Conservation (phyloP, 345 rosid genomes). For the Eucalyptus erythrocorys region DNA sequence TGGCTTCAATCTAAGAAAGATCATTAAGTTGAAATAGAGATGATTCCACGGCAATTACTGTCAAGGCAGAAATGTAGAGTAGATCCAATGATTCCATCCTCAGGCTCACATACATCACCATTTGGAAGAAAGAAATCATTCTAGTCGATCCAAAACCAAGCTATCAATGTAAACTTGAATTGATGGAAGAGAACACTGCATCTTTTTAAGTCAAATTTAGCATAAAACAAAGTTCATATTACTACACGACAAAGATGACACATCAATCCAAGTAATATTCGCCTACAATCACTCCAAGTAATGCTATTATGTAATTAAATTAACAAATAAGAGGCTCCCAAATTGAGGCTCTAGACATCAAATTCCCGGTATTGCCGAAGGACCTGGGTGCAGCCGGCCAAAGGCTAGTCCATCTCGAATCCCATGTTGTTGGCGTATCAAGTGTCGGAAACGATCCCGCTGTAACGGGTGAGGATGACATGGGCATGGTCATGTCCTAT, state of each 20-base stretch:
- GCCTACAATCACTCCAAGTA: not conserved
- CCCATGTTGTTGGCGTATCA: conserved; percentile 67
- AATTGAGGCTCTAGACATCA: conserved; percentile 9
- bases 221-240: not conserved
- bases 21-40: too few relatives aligned
- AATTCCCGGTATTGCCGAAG: conserved; percentile 52
- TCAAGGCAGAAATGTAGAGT: too few relatives aligned
- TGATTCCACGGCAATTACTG: too few relatives aligned
- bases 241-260: not conserved
- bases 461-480: conserved; percentile 52
- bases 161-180: not conserved
- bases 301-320: not conserved
- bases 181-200: not conserved
- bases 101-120: too few relatives aligned
- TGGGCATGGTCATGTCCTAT: conserved; percentile 75
- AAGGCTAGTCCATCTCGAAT: conserved; percentile 25
- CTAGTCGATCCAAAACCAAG: not conserved
- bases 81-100: too few relatives aligned
- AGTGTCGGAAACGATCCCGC: conserved; percentile 42
- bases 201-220: not conserved
- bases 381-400: conserved; percentile 49
- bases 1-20: too few relatives aligned
- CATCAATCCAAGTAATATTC: not conserved
- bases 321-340: not conserved
- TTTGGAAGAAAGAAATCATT: not conserved